Base-by-base conservation (phyloP, 768 basidiomycete genomes). In the Butyriboletus loyo region DNA sequence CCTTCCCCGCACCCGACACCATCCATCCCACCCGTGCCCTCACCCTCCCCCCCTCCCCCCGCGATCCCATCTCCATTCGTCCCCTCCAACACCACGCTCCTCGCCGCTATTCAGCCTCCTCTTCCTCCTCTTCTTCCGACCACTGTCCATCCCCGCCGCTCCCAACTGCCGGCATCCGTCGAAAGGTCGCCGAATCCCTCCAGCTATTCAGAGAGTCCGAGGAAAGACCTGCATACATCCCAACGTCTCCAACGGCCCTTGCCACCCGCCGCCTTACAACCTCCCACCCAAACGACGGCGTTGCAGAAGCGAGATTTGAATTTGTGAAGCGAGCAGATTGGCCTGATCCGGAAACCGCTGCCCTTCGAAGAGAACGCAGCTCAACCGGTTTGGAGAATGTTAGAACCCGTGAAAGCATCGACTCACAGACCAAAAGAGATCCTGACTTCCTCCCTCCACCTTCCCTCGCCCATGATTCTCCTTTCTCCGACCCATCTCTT, bases 281-380 rank as follows among this genome's bases (percentile, higher is more conserved):
- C 7, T 69, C 66, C 27, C 70, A 73, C 30, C 73, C 80, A 35
- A 72, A 73, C 30, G 73, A 75, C 27, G 79, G 82, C 53, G 83
- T 88, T 39, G 79, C 81, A 24, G 80, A 86, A 55, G 78, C 87
- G 17, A 79, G 84, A 63, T 90, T 83, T 63, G 82, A 90, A 73
- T 90, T 89, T 60, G 87, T 91, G 42, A 90, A 89, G 65, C 81
- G 89, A 38, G 84, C 90, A 15, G 89, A 88, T 58, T 91, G 90
- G 90, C 87, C 86, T 1, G 88, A 89, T 66, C 81, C 86, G 36
- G 89, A 89, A 71, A 74, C 81, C 6, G 86, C 83, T 50, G 86
- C 84, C 19, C 73, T 84, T 44, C 76, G 87, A 51, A 75, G 87
- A 52, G 85, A 87, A 64, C 83, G 79, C 67, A 89, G 87, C 63